These are phyloP conservation scores for Leptodermis oblonga DNA, from an alignment of 257 asterid species.

Conservation along the genomic window DNA sequence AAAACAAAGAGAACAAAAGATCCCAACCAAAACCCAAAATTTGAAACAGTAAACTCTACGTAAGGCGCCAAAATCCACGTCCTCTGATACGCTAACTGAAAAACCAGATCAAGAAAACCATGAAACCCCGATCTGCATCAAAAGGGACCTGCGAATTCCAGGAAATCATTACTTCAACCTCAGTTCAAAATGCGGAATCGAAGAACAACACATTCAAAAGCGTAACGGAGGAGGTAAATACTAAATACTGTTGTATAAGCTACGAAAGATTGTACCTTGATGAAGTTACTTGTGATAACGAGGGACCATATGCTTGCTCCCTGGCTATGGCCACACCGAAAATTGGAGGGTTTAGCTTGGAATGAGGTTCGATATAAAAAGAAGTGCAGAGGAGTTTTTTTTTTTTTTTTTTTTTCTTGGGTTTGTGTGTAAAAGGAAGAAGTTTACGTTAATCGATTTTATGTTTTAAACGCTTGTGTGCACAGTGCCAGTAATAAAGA, in stretches of 20 bases:
- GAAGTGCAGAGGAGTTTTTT: not conserved
- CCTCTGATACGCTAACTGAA: not conserved
- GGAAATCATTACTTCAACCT: conserved; percentile 8
- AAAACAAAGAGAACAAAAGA: not conserved
- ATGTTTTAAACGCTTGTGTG: not conserved
- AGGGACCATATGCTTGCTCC: conserved; percentile 14
- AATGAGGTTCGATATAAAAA: conserved; percentile 12
- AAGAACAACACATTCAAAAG: conserved; percentile 4
- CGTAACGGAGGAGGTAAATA: conserved; percentile 7
- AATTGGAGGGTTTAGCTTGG: conserved; percentile 9
- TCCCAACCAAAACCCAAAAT: conserved; percentile 11
- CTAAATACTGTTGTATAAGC: not conserved
- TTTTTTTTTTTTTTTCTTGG: not conserved
- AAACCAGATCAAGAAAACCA: conserved; percentile 40
- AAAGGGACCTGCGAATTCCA: conserved; percentile 11
- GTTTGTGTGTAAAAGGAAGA: not conserved
- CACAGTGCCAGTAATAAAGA: not conserved
- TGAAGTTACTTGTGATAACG: conserved; percentile 17
- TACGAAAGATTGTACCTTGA: conserved; percentile 36
- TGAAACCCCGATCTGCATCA: conserved; percentile 28
- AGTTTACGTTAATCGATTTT: not conserved
- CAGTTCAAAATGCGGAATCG: conserved; percentile 13
- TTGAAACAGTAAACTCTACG: conserved; percentile 13
- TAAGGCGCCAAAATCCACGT: conserved; percentile 4
- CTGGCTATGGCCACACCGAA: conserved; percentile 13